These are phyloP conservation scores for Hymenoscyphus fructigenus DNA, from an alignment of 2,329 filamentous ascomycete species.

Conservation along the genomic window DNA sequence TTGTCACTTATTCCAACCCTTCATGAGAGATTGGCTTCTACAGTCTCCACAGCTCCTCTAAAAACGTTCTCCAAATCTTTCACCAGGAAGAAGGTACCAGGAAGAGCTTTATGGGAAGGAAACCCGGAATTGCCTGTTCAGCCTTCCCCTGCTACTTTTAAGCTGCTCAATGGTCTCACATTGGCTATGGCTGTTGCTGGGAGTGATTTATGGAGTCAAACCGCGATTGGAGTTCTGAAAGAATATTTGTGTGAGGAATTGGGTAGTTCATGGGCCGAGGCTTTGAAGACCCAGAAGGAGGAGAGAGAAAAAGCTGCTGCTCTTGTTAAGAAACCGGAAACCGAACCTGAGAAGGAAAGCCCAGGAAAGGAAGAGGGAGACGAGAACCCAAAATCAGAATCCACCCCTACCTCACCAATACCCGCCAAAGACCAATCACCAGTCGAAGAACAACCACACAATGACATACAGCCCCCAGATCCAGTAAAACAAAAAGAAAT, in stretches of 20 bases:
- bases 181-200: constrained; percentile 68
- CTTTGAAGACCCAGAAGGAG: constrained; percentile 22
- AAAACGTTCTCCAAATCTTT: constrained; percentile 46
- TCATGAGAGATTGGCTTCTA: constrained; percentile 58
- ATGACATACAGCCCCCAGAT: constrained; percentile 9
- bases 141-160: constrained; percentile 73
- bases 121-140: constrained; percentile 72
- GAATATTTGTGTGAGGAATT: constrained; percentile 52
- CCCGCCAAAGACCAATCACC: not conserved
- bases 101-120: constrained; percentile 77
- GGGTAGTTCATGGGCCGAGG: constrained; percentile 40
- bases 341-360: constrained; percentile 1
- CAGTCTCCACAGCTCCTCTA: constrained; percentile 52
- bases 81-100: constrained; percentile 52
- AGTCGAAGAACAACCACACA: not conserved
- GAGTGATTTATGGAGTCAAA: constrained; percentile 76
- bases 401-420: not conserved
- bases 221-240: constrained; percentile 65
- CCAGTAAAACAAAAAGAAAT: constrained; percentile 42
- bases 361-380: not conserved
- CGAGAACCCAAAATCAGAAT: not conserved
- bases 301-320: constrained; percentile 24
- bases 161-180: constrained; percentile 65
- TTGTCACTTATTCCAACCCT: constrained; percentile 61
- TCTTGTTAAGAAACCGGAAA: constrained; percentile 12